phyloP scores from a whole-genome alignment of 2,329 filamentous ascomycete genomes.

The Colletotrichum sp. region DNA sequence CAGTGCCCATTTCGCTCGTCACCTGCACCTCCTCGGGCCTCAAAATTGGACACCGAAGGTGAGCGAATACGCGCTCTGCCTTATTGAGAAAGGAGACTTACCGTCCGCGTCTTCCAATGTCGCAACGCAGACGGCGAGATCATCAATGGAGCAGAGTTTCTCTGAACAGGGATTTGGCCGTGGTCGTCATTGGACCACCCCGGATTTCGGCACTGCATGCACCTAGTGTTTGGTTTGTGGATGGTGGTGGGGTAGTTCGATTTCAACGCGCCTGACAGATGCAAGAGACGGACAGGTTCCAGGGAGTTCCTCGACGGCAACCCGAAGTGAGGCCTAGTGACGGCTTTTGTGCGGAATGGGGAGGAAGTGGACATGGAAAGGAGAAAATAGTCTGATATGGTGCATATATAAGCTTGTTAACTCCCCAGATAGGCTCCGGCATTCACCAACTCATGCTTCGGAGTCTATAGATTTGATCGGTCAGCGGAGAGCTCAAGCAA shows the following conservation, averaged over 20 bases:
- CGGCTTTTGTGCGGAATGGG: neutral
- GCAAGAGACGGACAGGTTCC: neutral
- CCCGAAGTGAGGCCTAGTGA: neutral
- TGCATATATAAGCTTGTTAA: neutral
- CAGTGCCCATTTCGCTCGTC: neutral
- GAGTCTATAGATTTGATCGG: neutral
- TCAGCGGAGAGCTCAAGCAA: neutral
- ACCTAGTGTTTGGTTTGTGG: neutral
- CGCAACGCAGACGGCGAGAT: neutral
- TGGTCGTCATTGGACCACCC: neutral
- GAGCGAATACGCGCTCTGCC: neutral
- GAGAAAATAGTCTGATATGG: neutral
- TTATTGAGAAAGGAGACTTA: neutral
- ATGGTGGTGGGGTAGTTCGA: neutral
- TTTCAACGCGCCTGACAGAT: neutral
- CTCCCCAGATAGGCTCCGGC: neutral
- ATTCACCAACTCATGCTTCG: neutral
- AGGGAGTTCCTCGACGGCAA: neutral
- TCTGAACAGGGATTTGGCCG: neutral
- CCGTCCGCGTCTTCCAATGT: neutral
- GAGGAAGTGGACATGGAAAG: neutral
- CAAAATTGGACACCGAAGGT: neutral
- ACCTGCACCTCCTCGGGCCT: neutral
- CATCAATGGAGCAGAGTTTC: neutral
- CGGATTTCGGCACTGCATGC: neutral